These are phyloP conservation scores for Diaporthe sp. DNA, from an alignment of 2,329 filamentous ascomycete species.

Conservation along the genomic window DNA sequence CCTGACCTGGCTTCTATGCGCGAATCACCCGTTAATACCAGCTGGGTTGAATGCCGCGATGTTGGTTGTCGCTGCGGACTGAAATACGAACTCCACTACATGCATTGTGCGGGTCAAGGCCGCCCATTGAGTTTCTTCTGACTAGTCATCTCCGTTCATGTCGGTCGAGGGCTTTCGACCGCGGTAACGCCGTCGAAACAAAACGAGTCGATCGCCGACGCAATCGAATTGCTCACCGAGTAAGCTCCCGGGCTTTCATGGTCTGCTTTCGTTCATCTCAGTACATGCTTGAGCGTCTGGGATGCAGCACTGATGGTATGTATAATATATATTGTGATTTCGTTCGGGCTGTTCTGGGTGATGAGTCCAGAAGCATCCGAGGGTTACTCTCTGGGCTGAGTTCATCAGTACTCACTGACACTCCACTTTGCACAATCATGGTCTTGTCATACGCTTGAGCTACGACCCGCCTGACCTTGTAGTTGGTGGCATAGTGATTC, in stretches of 20 bases:
- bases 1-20: neutral
- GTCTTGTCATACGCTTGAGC: neutral
- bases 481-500: neutral
- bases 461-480: neutral
- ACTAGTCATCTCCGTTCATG: neutral
- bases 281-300: neutral
- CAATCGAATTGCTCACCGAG: neutral
- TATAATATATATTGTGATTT: no score
- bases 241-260: neutral
- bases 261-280: neutral
- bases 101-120: neutral
- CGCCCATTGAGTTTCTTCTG: neutral
- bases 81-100: slow-evolving; percentile 12
- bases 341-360: no score
- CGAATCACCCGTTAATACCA: neutral
- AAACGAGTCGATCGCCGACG: neutral
- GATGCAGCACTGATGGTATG: neutral
- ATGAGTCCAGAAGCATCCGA: neutral
- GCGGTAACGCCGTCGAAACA: neutral
- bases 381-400: neutral
- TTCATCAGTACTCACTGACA: neutral
- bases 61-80: neutral
- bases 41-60: neutral
- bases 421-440: neutral
- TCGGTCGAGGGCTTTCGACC: neutral